phyloP scores from a whole-genome alignment of 2,329 filamentous ascomycete genomes.

The Metarhizium sp. region DNA sequence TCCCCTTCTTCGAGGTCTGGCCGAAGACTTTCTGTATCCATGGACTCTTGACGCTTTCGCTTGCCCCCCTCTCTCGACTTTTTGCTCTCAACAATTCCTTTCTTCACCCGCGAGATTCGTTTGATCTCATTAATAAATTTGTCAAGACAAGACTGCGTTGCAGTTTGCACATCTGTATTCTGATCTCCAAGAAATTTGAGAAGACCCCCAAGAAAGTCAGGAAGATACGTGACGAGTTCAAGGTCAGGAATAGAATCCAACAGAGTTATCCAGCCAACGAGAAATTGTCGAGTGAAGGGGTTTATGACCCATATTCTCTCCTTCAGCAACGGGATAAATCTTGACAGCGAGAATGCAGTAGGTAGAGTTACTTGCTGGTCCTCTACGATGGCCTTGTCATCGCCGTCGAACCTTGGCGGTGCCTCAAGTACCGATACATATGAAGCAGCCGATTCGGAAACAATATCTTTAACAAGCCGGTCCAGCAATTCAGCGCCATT shows the following conservation, averaged over 20 bases:
- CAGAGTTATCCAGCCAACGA: constrained; percentile 92
- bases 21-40: constrained; percentile 54
- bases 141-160: constrained; percentile 80
- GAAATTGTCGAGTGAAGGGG: constrained; percentile 87
- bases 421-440: constrained; percentile 84
- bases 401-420: constrained; percentile 31
- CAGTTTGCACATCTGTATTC: constrained; percentile 89
- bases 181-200: constrained; percentile 88
- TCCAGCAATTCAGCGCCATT: constrained; percentile 95
- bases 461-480: constrained; percentile 90
- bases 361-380: constrained; percentile 45
- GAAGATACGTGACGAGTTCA: constrained; percentile 85
- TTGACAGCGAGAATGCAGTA: constrained; percentile 83
- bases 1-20: constrained; percentile 51
- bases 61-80: constrained; percentile 60
- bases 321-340: constrained; percentile 87
- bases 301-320: constrained; percentile 92
- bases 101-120: constrained; percentile 85
- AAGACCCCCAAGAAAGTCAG: constrained; percentile 81
- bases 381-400: constrained; percentile 36
- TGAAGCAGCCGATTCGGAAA: constrained; percentile 86
- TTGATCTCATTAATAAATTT: constrained; percentile 90
- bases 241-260: constrained; percentile 95
- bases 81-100: constrained; percentile 79
- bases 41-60: constrained; percentile 58